These are phyloP conservation scores for Lupinus albus DNA, from an alignment of 306 rosid genomes.

Conservation along the genomic window DNA sequence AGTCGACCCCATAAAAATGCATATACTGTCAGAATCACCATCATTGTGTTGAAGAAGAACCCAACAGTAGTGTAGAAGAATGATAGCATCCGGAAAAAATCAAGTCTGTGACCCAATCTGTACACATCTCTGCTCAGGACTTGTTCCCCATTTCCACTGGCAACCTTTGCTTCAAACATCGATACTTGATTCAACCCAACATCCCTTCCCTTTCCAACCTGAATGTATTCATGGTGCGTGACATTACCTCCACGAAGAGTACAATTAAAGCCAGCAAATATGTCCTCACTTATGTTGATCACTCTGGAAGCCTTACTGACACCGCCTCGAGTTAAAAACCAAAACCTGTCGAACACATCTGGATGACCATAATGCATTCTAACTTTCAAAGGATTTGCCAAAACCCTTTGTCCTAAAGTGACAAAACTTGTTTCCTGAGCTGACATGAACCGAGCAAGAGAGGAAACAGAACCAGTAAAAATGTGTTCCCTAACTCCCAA, in stretches of 20 bases:
- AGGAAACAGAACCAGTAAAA: slow-evolving; percentile 59
- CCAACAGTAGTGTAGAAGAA: slow-evolving; percentile 60
- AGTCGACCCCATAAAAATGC: slow-evolving; percentile 57
- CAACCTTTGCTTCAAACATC: slow-evolving; percentile 62
- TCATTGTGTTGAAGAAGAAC: slow-evolving; percentile 57
- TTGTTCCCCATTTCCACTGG: slow-evolving; percentile 61
- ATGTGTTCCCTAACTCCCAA: slow-evolving; percentile 56
- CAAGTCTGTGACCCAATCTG: slow-evolving; percentile 57
- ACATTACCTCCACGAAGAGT: slow-evolving; percentile 61
- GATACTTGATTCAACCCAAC: slow-evolving; percentile 58
- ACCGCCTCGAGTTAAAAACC: slow-evolving; percentile 59
- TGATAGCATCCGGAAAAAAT: slow-evolving; percentile 60
- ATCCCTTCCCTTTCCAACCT: slow-evolving; percentile 61
- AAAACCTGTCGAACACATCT: slow-evolving; percentile 58
- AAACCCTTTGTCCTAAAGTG: slow-evolving; percentile 59
- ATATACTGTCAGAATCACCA: slow-evolving; percentile 55
- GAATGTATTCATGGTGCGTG: slow-evolving; percentile 61
- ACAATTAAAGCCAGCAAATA: slow-evolving; percentile 57
- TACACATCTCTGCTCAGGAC: slow-evolving; percentile 57
- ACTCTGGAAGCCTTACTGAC: slow-evolving; percentile 57
- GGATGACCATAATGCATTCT: slow-evolving; percentile 63
- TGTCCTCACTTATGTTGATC: slow-evolving; percentile 60
- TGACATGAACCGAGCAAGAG: slow-evolving; percentile 63
- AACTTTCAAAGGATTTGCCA: slow-evolving; percentile 59
- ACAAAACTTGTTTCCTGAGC: slow-evolving; percentile 61